Evolutionary conservation across 768 basidiomycete species (phyloP).

Genomic region (Tylopilus plumbeoviolaceoides): DNA sequence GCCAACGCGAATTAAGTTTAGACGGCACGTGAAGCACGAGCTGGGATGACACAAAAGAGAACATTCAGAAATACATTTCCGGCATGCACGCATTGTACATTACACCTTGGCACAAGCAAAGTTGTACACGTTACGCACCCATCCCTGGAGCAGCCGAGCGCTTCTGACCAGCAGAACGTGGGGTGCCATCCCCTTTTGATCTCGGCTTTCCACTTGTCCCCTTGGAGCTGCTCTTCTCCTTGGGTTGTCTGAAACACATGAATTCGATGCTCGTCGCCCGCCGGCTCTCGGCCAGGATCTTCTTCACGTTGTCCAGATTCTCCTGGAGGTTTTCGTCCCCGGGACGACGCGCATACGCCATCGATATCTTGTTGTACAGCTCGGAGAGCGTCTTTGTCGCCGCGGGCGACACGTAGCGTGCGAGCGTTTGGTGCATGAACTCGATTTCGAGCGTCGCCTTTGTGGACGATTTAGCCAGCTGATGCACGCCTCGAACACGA

Average conservation of each 20-base stretch:
- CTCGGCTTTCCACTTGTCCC: conserved; percentile 14
- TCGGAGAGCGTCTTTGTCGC: conserved; percentile 86
- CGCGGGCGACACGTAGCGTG: conserved; percentile 72
- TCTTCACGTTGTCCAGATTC: conserved; percentile 88
- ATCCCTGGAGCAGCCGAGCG: conserved; percentile 7
- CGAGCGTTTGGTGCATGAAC: conserved; percentile 88
- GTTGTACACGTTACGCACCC: not conserved
- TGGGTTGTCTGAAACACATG: conserved; percentile 83
- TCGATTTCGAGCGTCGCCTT: conserved; percentile 99
- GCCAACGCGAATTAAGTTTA: too few species aligned
- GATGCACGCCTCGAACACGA: not conserved
- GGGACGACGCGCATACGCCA: conserved; percentile 81
- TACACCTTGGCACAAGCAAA: not conserved
- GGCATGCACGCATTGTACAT: not conserved
- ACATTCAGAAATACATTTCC: not conserved
- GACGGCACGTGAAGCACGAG: not conserved
- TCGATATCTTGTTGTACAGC: conserved; percentile 91
- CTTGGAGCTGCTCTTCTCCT: conserved; percentile 33
- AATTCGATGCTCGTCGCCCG: conserved; percentile 93
- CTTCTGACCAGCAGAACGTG: conserved; percentile 21
- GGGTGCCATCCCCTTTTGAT: conserved; percentile 14
- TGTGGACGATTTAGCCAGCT: conserved; percentile 28
- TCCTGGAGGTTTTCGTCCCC: conserved; percentile 84
- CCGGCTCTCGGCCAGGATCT: conserved; percentile 81
- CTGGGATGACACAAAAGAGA: not conserved